phyloP scores from a whole-genome alignment of 75 land plant genomes.

The Chamaecyparis obtusa region DNA sequence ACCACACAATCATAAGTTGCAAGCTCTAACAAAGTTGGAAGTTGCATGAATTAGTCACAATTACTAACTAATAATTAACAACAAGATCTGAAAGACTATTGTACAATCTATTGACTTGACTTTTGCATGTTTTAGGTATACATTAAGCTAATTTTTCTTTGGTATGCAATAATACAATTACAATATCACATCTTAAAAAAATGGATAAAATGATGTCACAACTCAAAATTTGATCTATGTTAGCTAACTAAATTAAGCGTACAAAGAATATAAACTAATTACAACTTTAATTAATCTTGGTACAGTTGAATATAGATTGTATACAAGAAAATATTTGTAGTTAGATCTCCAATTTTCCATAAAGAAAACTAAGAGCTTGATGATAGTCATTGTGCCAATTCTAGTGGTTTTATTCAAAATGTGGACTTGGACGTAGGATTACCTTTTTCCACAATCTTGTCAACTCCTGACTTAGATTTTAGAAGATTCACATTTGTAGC shows the following conservation, averaged over 20 bases:
- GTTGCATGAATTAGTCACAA: neutral
- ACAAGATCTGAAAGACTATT: neutral
- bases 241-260: neutral
- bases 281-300: neutral
- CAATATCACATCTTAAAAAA: neutral
- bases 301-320: neutral
- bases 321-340: neutral
- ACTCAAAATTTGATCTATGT: neutral
- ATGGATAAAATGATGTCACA: neutral
- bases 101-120: neutral
- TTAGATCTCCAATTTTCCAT: neutral
- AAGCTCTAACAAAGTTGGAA: neutral
- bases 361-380: neutral
- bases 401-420: neutral
- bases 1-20: neutral
- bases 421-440: neutral
- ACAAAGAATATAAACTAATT: neutral
- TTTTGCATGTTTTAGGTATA: neutral
- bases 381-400: neutral
- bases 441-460: neutral
- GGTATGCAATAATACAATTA: neutral
- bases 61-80: neutral
- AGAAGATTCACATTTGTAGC: neutral
- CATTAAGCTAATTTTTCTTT: neutral
- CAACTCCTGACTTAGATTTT: neutral